Conservation (phyloP, 805 yeast species). For the Hagleromyces aurorensis region DNA sequence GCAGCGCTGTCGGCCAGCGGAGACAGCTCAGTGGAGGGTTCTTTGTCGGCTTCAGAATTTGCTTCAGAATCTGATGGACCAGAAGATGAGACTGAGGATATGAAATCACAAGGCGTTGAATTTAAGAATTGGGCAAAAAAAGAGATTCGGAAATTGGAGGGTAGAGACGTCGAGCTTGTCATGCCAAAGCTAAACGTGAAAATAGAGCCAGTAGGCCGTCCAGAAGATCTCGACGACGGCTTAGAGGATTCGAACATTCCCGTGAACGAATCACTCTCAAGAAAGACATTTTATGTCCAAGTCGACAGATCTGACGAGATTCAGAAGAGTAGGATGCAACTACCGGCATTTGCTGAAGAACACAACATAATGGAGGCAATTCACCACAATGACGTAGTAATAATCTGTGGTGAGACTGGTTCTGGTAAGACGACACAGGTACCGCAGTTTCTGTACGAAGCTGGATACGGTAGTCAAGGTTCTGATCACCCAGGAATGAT, state of each 20-base stretch:
- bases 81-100: constrained; percentile 11
- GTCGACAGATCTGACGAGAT: constrained; percentile 60
- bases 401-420: constrained; percentile 96
- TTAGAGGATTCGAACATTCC: constrained; percentile 59
- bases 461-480: constrained; percentile 69
- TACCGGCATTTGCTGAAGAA: constrained; percentile 89
- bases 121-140: constrained; percentile 88
- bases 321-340: constrained; percentile 55
- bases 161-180: constrained; percentile 45
- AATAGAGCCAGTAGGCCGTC: constrained; percentile 49
- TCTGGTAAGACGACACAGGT: constrained; percentile 98
- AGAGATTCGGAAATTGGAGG: constrained; percentile 58
- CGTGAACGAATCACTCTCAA: constrained; percentile 38
- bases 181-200: constrained; percentile 43
- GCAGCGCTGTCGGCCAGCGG: constrained; percentile 25
- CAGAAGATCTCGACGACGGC: constrained; percentile 67
- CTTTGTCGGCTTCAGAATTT: neutral
- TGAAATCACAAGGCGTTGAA: constrained; percentile 41
- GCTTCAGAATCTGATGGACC: constrained; percentile 12
- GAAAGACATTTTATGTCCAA: constrained; percentile 61
- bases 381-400: constrained; percentile 82
- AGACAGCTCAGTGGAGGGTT: constrained; percentile 1
- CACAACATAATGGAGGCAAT: constrained; percentile 93
- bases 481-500: constrained; percentile 81
- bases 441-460: constrained; percentile 89